Evolutionary conservation across 805 yeast species (phyloP).

Genomic region (Cyberlindnera amylophila): DNA sequence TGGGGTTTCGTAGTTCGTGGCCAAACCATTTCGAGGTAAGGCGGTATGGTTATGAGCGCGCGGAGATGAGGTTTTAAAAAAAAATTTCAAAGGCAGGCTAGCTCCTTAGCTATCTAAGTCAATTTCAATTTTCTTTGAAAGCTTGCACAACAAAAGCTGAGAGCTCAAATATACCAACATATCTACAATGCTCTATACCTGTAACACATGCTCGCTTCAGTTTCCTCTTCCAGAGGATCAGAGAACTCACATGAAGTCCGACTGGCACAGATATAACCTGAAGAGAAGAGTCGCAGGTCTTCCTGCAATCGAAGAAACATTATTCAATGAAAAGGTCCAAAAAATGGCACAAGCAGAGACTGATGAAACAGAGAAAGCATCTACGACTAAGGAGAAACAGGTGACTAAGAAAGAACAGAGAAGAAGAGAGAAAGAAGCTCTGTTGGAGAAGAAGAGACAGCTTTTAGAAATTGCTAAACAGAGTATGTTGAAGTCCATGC

Average conservation of each 20-base stretch:
- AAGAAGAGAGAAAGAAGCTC: constrained; percentile 39
- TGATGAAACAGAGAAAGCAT: constrained; percentile 15
- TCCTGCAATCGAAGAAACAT: constrained; percentile 66
- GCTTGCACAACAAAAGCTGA: neutral
- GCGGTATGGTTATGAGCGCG: no score
- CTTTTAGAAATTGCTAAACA: constrained; percentile 38
- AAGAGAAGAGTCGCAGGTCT: constrained; percentile 89
- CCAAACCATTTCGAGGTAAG: no score
- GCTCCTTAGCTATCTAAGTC: no score
- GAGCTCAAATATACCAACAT: neutral
- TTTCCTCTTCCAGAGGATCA: constrained; percentile 76
- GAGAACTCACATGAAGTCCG: constrained; percentile 90
- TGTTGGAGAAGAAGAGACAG: constrained; percentile 38
- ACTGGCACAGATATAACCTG: constrained; percentile 96
- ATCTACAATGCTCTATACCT: constrained; percentile 44
- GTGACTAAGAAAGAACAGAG: constrained; percentile 39
- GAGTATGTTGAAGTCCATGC: constrained; percentile 33
- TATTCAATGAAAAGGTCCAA: constrained; percentile 66
- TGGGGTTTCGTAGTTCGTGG: no score
- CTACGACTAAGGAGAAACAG: constrained; percentile 26
- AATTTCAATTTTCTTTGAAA: no score
- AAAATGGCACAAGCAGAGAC: constrained; percentile 25
- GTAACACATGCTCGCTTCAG: constrained; percentile 83
- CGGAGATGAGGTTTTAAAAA: no score
- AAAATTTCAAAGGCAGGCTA: no score